Evolutionary conservation across 2,329 filamentous ascomycete species (phyloP), one percentile per base, ranked within the genome.

Genomic region (Talaromyces sp.): DNA sequence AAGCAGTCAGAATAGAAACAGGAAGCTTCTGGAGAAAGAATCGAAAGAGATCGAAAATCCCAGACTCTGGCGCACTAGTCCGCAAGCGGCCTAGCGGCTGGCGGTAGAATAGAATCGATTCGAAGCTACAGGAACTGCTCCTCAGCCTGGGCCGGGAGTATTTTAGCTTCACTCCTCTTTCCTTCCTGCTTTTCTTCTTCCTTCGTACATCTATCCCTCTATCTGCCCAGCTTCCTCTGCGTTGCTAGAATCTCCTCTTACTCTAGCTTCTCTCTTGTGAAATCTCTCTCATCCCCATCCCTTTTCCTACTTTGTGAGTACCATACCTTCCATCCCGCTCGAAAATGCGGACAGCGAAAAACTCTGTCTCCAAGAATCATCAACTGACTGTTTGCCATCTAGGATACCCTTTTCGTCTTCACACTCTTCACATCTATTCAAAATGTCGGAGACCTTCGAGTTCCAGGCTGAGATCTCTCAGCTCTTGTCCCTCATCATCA

Each of bases 401-500:
- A 65, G 62, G 62, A 65, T 64, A 61, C 57, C 60, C 56, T 39
- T 57, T 59, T 53, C 33, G 45, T 43, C 40, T 40, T 53, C 57
- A 50, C 53, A 66, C 75, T 48, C n/a, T n/a, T n/a, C 28, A 48
- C 45, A 48, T 73, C 74, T 79, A 89, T 77, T 7, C 77, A 96
- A 96, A 90, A 80, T 91, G 79, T 71, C 76, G 67, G 92, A 97
- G 84, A 97, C 92, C 69, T 99, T 99, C 83, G 93, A 97, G 89
- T 99, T 97, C 84, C 94, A 99, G 89, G 94, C 94, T 89, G 94
- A 99, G 89, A 99, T 99, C 77, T 97, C 93, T 89, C 94, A 99
- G 90, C 90, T 99, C 67, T 89, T 99, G 76, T 91, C 88, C 69
- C 89, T 99, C 77, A 99, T 99, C 81, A 99, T 99, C 86, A 99